Percentiles rank a stretch among this genome's conserved stretches.
These are phyloP conservation scores for Rauvolfia tetraphylla DNA, from an alignment of 257 asterid genomes.

Conservation along the genomic window DNA sequence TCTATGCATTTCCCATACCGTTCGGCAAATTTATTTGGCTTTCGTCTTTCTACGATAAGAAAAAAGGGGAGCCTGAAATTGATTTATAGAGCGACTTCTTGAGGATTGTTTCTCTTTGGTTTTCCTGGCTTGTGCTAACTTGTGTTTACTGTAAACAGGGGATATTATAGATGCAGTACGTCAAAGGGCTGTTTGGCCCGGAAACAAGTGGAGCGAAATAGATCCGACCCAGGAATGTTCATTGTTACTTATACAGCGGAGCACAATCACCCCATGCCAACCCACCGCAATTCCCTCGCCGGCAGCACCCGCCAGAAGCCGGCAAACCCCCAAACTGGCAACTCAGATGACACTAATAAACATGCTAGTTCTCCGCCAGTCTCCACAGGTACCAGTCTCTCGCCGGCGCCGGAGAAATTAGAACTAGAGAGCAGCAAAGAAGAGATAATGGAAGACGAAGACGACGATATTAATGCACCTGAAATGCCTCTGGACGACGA, in stretches of 20 bases:
- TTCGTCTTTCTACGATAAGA: neutral
- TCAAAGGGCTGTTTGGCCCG: constrained; percentile 89
- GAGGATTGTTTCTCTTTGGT: neutral
- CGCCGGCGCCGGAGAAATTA: constrained; percentile 46
- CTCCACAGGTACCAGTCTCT: constrained; percentile 32
- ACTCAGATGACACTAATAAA: constrained; percentile 38
- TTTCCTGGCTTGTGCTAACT: neutral
- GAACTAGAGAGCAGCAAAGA: constrained; percentile 40
- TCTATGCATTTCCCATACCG: neutral
- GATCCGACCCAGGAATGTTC: constrained; percentile 91
- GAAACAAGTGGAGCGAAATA: constrained; percentile 92
- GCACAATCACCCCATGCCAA: constrained; percentile 92
- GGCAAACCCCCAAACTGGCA: constrained; percentile 21
- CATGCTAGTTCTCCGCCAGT: constrained; percentile 40
- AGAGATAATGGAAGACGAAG: constrained; percentile 34
- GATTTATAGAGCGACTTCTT: neutral
- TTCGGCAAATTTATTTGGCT: neutral
- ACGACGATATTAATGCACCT: constrained; percentile 30
- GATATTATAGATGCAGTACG: constrained; percentile 94
- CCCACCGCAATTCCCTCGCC: constrained; percentile 89
- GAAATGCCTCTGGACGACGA: constrained; percentile 39
- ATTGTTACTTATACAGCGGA: constrained; percentile 85
- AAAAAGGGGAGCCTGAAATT: neutral
- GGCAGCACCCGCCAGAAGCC: constrained; percentile 75
- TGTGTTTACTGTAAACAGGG: constrained; percentile 42